Evolutionary conservation across 805 yeast species (phyloP), one percentile per base, ranked within the genome.

Genomic region (Wickerhamiella slavikovae): DNA sequence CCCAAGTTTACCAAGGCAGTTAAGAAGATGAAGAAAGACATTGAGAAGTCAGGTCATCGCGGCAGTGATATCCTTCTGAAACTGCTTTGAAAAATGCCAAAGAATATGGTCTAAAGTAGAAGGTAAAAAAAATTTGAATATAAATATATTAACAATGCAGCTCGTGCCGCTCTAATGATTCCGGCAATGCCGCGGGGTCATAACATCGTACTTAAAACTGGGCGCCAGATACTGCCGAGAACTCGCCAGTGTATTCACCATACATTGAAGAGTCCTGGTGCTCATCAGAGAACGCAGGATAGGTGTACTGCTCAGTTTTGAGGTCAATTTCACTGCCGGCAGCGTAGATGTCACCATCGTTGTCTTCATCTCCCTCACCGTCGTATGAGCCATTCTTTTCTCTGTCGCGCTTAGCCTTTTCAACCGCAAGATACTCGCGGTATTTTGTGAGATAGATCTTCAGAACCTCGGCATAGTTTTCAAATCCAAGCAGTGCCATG

Each of bases 391-490:
- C 24, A 5, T 4, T 10, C 24, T 20, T 20, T 4, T 27, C 24
- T 15, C n/a, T 9, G 6, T 22, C 17, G 2, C 42, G 35, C 30
- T 39, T 41, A 22, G 38, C 28, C 23, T 35, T 34, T 13, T 43
- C 48, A 28, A 35, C 35, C 24, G 35, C 35, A 24, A 43, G 39
- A 28, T 33, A 37, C 39, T 69, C 72, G 40, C 79, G 50, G 45
- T 69, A 71, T 45, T 71, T 71, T 28, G 79, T 74, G 35, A 71
- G 51, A 42, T 71, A 71, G 24, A 71, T 71, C 42, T 71, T 71
- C 38, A 71, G 57, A 23, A 71, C 72, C 43, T 71, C 79, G 17
- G 75, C 63, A 42, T 71, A 71, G 43, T 71, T 71, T 38, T 71
- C 79, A 43, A 71, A 71, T 8, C 79, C 79, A 19, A 71, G 52